Evolutionary conservation across 352 stramenopile genomes (phyloP).

Genomic region (Halophytophthora polymorphica): DNA sequence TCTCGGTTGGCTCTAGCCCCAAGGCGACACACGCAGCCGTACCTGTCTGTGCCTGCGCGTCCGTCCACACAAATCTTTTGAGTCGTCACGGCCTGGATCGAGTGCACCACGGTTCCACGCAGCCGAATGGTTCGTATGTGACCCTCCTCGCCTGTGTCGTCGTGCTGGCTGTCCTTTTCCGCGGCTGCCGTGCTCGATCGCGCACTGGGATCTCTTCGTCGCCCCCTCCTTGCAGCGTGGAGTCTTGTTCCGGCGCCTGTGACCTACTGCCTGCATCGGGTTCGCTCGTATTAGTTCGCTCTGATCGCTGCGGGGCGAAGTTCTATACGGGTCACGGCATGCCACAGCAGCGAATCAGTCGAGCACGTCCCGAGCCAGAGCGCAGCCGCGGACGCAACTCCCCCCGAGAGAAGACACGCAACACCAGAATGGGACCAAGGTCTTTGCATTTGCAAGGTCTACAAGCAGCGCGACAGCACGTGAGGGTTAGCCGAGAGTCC

Average conservation of each 20-base stretch:
- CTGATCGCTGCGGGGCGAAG: background rate
- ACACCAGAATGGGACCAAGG: slow-evolving; percentile 29
- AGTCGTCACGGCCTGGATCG: no score
- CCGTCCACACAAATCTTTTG: no score
- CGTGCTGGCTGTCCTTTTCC: slow-evolving; percentile 2
- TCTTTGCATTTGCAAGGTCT: slow-evolving; percentile 33
- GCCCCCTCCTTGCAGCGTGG: no score
- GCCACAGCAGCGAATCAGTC: slow-evolving; percentile 15
- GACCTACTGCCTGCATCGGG: background rate
- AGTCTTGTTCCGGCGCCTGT: no score
- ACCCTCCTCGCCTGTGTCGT: no score
- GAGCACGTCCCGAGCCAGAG: slow-evolving; percentile 1
- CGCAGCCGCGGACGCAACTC: slow-evolving; percentile 7
- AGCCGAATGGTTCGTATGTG: no score
- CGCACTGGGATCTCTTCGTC: background rate
- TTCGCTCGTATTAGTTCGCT: background rate
- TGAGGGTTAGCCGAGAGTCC: slow-evolving; percentile 21
- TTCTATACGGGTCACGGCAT: slow-evolving; percentile 19
- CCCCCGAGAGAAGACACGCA: slow-evolving; percentile 20
- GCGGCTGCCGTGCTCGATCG: slow-evolving; percentile 19
- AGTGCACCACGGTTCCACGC: no score
- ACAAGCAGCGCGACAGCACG: slow-evolving; percentile 39
- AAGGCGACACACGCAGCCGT: no score
- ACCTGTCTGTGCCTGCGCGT: no score
- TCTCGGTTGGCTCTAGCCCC: background rate